Evolutionary conservation across 768 basidiomycete species (phyloP).

Genomic region (Cyathus striatus): DNA sequence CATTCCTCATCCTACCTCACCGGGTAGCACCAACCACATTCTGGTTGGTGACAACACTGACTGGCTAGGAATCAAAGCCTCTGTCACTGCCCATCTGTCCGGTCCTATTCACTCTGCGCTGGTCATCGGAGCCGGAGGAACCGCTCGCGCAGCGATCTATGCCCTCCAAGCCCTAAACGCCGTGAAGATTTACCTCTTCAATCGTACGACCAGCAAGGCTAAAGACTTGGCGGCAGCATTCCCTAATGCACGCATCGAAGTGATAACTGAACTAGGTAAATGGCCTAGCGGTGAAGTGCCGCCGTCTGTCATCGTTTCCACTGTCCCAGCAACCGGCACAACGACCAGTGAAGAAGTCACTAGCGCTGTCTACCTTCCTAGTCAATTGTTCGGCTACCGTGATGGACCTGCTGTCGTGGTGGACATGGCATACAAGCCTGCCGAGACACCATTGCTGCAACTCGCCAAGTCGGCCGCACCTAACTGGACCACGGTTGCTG

Average conservation of each 20-base stretch:
- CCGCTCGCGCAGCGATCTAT: conserved; percentile 91
- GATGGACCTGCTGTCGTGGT: conserved; percentile 62
- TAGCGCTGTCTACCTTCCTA: conserved; percentile 46
- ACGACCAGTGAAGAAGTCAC: conserved; percentile 19
- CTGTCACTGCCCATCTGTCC: conserved; percentile 35
- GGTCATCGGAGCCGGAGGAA: conserved; percentile 94
- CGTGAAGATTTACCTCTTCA: conserved; percentile 76
- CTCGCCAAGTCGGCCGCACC: conserved; percentile 49
- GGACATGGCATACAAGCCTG: conserved; percentile 94
- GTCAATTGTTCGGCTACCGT: conserved; percentile 48
- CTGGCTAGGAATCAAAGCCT: conserved; percentile 81
- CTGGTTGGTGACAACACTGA: conserved; percentile 94
- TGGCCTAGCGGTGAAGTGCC: conserved; percentile 41
- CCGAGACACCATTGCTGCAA: conserved; percentile 72
- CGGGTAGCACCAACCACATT: conserved; percentile 34
- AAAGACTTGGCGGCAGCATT: conserved; percentile 63
- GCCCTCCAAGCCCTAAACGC: conserved; percentile 71
- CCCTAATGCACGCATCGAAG: conserved; percentile 54
- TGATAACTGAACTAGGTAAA: conserved; percentile 51
- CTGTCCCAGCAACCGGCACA: conserved; percentile 74
- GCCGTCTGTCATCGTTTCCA: conserved; percentile 80
- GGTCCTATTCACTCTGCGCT: conserved; percentile 49
- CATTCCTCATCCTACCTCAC: conserved; percentile 40
- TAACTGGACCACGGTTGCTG: conserved; percentile 70
- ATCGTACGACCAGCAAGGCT: conserved; percentile 77